phyloP scores from a whole-genome alignment of 192 early-diverging fungal genomes.

The Coemansia sp. region DNA sequence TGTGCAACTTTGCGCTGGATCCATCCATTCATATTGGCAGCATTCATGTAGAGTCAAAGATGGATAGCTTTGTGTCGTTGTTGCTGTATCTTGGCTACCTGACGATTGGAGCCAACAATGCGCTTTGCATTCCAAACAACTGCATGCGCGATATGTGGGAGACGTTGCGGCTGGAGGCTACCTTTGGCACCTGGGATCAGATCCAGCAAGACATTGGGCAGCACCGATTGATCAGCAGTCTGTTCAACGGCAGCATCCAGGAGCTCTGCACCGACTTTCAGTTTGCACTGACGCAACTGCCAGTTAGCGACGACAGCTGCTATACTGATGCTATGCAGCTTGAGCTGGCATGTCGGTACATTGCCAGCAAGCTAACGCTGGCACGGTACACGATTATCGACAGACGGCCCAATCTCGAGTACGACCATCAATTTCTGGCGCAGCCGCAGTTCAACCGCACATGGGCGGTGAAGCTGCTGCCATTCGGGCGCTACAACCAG shows the following conservation, averaged over 20 bases:
- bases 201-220: not conserved
- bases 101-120: not conserved
- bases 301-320: not conserved
- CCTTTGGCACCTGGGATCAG: not conserved
- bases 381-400: not conserved
- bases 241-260: not conserved
- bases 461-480: not conserved
- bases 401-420: not conserved
- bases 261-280: not conserved
- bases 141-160: not conserved
- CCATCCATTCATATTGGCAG: not conserved
- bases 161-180: not conserved
- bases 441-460: not conserved
- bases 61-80: not conserved
- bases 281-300: not conserved
- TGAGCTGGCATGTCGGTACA: not conserved
- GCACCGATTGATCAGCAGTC: not conserved
- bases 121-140: not conserved
- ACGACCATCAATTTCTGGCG: not conserved
- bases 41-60: not conserved
- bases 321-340: not conserved
- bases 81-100: slow-evolving; percentile 1
- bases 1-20: not conserved
- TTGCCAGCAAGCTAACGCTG: not conserved
- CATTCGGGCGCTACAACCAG: not conserved